phyloP scores from a whole-genome alignment of 352 stramenopile species.

The Detonula confervacea region DNA sequence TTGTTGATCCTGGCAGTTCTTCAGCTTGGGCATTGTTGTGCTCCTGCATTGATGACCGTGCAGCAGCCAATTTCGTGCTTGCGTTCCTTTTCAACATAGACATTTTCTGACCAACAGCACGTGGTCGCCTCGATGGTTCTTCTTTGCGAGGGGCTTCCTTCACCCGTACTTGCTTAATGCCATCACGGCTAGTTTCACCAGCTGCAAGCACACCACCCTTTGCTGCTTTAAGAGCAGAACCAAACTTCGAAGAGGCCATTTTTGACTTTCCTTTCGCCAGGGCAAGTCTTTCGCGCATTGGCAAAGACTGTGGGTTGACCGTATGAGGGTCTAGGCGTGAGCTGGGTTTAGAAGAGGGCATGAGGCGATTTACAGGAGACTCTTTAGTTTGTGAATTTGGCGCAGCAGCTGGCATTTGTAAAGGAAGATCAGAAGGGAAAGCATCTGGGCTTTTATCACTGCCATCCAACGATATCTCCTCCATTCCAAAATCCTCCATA shows the following conservation, averaged over 20 bases:
- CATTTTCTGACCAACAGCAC: slow-evolving; percentile 29
- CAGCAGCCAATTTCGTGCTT: slow-evolving; percentile 29
- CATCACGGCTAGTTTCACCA: slow-evolving; percentile 38
- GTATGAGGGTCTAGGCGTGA: background rate
- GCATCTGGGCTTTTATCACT: background rate
- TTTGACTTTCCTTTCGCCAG: slow-evolving; percentile 49
- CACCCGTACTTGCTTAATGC: slow-evolving; percentile 38
- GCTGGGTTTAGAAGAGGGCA: no score
- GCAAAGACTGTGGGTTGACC: background rate
- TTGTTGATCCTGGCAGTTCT: background rate
- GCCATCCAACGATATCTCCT: slow-evolving; percentile 26
- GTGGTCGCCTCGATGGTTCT: slow-evolving; percentile 15
- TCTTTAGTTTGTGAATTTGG: no score
- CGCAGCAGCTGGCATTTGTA: no score
- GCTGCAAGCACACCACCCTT: slow-evolving; percentile 50
- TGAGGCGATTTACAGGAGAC: no score
- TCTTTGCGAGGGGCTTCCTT: slow-evolving; percentile 18
- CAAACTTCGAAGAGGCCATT: slow-evolving; percentile 42
- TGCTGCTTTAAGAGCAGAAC: slow-evolving; percentile 51
- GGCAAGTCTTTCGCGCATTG: slow-evolving; percentile 39
- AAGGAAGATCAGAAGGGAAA: slow-evolving; percentile 5
- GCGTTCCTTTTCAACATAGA: slow-evolving; percentile 31
- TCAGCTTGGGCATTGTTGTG: slow-evolving; percentile 5
- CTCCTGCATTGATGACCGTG: slow-evolving; percentile 27
- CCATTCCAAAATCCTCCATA: slow-evolving; percentile 18